These are phyloP conservation scores for Aspergillus sp. DNA, from an alignment of 2,329 filamentous ascomycete species.

Conservation along the genomic window DNA sequence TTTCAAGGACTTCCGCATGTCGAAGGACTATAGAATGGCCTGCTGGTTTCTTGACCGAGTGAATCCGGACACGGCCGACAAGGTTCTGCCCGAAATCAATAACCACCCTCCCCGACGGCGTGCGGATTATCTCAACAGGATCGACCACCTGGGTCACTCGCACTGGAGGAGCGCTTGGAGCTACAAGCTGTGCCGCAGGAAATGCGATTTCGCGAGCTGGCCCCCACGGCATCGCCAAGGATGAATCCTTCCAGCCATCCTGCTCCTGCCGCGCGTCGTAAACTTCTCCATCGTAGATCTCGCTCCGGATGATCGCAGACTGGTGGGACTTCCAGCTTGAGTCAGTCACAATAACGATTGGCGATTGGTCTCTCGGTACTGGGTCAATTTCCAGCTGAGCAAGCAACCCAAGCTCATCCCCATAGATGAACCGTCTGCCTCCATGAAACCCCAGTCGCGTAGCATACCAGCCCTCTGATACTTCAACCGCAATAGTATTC, in stretches of 20 bases:
- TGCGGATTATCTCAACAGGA: conserved; percentile 29
- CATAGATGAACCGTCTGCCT: conserved; percentile 24
- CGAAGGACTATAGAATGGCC: conserved; percentile 34
- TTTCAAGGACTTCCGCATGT: conserved; percentile 58
- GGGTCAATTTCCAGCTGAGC: conserved; percentile 30
- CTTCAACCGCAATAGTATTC: conserved; percentile 45
- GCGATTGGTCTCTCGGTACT: conserved; percentile 7
- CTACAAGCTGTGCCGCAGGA: conserved; percentile 36
- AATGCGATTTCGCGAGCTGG: conserved; percentile 32
- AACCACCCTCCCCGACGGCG: conserved; percentile 48
- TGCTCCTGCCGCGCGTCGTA: conserved; percentile 47
- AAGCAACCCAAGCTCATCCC: conserved; percentile 26
- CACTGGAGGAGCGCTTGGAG: conserved; percentile 49
- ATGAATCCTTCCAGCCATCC: conserved; percentile 23
- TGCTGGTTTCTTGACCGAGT: conserved; percentile 12
- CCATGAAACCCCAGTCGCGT: conserved; percentile 33
- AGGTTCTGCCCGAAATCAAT: conserved; percentile 62
- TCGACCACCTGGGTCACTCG: conserved; percentile 33
- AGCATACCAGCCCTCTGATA: conserved; percentile 54
- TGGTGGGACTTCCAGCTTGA: conserved; percentile 23
- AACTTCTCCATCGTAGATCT: conserved; percentile 56
- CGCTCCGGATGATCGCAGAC: conserved; percentile 28
- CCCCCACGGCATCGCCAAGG: conserved; percentile 20
- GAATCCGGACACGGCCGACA: conserved; percentile 51
- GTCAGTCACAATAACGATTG: conserved; percentile 20